These are phyloP conservation scores for Rhizodiscina lignyota DNA, from an alignment of 495 filamentous ascomycete species.

Conservation along the genomic window DNA sequence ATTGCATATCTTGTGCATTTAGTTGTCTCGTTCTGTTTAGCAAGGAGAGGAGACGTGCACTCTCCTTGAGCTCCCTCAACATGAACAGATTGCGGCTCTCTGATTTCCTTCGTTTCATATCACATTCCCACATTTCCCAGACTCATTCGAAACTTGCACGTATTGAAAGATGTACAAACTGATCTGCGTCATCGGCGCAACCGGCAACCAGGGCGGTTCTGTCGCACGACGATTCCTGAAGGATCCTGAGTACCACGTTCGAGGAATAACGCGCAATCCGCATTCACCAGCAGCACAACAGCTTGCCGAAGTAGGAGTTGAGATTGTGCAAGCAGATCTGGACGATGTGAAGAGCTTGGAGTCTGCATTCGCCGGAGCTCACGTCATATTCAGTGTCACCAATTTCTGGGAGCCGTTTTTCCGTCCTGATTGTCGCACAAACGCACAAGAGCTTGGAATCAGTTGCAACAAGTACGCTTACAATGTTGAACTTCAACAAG, in stretches of 20 bases:
- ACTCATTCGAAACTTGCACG: no score
- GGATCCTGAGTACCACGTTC: slow-evolving; percentile 13
- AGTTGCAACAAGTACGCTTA: slow-evolving; percentile 17
- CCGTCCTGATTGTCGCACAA: neutral
- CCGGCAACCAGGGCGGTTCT: slow-evolving; percentile 14
- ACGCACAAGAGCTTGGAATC: slow-evolving; percentile 1
- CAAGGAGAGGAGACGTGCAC: no score
- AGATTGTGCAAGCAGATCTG: slow-evolving; percentile 30
- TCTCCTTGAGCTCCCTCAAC: no score
- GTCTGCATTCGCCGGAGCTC: slow-evolving; percentile 33
- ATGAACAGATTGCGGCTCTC: no score
- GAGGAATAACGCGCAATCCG: slow-evolving; percentile 19
- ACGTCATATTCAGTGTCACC: slow-evolving; percentile 41
- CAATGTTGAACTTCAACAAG: slow-evolving; percentile 36
- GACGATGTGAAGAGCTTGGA: slow-evolving; percentile 29
- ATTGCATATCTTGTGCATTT: no score
- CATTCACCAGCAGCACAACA: slow-evolving; percentile 8
- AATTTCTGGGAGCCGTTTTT: slow-evolving; percentile 26
- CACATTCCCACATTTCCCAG: no score
- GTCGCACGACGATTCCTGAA: slow-evolving; percentile 4
- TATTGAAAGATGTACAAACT: no score
- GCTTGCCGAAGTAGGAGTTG: slow-evolving; percentile 14
- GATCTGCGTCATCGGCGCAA: slow-evolving; percentile 17
- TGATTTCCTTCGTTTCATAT: no score
- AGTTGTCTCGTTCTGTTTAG: no score